Evolutionary conservation across 306 rosid species (phyloP).

Genomic region (Albizia julibrissin): DNA sequence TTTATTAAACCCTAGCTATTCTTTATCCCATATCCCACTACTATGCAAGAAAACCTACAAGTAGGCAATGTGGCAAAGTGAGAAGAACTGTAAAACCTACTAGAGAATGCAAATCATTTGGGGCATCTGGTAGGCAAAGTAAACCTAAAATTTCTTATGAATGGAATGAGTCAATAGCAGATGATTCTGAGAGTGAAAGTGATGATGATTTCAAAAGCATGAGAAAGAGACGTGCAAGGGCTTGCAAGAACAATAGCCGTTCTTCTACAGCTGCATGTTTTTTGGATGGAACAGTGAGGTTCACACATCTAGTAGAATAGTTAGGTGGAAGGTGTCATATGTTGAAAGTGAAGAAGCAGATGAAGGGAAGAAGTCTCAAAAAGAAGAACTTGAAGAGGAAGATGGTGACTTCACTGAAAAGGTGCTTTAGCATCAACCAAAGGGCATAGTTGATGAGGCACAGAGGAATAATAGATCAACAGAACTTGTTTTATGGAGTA

Average conservation of each 20-base stretch:
- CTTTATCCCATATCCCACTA: neutral
- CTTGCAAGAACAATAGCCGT: conserved; percentile 62
- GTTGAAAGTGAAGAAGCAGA: conserved; percentile 98
- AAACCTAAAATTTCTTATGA: conserved; percentile 74
- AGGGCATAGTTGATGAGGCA: conserved; percentile 87
- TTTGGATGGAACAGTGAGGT: conserved; percentile 62
- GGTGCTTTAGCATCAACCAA: conserved; percentile 99
- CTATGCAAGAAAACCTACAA: conserved; percentile 65
- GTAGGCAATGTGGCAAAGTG: conserved; percentile 61
- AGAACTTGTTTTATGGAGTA: conserved; percentile 74
- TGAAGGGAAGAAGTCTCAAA: conserved; percentile 84
- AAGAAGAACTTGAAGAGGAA: conserved; percentile 96
- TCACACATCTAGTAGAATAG: conserved; percentile 85
- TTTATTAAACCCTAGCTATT: no score
- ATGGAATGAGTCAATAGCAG: conserved; percentile 76
- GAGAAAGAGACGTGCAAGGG: conserved; percentile 55
- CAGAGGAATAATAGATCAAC: conserved; percentile 66
- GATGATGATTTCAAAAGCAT: conserved; percentile 68
- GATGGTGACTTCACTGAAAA: conserved; percentile 92
- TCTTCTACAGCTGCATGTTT: conserved; percentile 45
- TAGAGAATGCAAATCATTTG: conserved; percentile 59
- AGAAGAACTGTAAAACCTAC: conserved; percentile 54
- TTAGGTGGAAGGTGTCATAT: conserved; percentile 88
- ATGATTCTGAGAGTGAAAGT: conserved; percentile 76
- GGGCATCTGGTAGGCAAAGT: conserved; percentile 61